phyloP scores from a whole-genome alignment of 2,329 filamentous ascomycete genomes.

The Thielaviopsis cerberus region DNA sequence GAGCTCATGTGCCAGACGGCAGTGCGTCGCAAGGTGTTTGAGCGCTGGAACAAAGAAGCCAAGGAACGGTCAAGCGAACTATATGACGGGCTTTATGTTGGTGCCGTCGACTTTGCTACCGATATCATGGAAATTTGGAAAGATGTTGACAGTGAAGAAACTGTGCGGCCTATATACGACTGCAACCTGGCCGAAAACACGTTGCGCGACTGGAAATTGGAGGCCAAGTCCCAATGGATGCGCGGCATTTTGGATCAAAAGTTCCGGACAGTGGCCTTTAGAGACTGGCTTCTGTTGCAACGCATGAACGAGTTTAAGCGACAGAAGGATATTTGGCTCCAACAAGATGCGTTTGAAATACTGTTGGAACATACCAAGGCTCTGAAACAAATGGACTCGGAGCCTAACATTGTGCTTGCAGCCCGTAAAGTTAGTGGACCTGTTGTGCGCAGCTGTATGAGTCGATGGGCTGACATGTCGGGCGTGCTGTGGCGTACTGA shows the following conservation, averaged over 20 bases:
- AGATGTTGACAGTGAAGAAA: neutral
- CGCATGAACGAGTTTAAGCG: slow-evolving; percentile 8
- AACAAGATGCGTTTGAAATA: neutral
- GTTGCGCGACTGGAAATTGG: slow-evolving; percentile 10
- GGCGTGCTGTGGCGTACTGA: neutral
- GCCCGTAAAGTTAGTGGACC: neutral
- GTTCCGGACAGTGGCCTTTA: slow-evolving; percentile 5
- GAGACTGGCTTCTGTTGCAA: slow-evolving; percentile 11
- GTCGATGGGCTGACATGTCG: slow-evolving; percentile 2
- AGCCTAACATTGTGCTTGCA: neutral
- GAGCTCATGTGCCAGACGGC: slow-evolving; percentile 2
- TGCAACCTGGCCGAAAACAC: neutral
- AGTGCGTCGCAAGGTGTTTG: neutral
- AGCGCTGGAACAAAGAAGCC: slow-evolving; percentile 3
- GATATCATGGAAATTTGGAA: neutral
- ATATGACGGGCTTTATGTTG: neutral
- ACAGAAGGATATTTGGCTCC: neutral
- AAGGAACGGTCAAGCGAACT: neutral
- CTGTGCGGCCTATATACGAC: slow-evolving; percentile 4
- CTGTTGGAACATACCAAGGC: neutral
- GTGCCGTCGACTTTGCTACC: slow-evolving; percentile 1
- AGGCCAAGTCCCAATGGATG: slow-evolving; percentile 9
- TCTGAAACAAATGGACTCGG: neutral
- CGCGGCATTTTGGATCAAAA: slow-evolving; percentile 1
- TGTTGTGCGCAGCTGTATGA: neutral